A percentile compares a stretch with the other conserved stretches of the same genome.
Evolutionary conservation across 805 yeast species (phyloP).

Genomic region (Candida piceae): DNA sequence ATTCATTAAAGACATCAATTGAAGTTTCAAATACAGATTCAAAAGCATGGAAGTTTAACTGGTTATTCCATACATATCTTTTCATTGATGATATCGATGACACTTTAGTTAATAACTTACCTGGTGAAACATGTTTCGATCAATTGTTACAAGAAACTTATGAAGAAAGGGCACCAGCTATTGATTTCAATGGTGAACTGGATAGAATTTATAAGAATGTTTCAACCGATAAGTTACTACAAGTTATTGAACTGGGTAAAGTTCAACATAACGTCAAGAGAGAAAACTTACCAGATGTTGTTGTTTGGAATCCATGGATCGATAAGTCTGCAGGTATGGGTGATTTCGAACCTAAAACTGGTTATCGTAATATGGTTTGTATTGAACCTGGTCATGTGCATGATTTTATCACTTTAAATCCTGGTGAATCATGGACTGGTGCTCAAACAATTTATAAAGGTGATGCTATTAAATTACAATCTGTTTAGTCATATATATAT

Average conservation of each 20-base stretch:
- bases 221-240: slow-evolving; percentile 47
- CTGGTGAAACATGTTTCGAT: slow-evolving; percentile 69
- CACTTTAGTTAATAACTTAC: slow-evolving; percentile 69
- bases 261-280: slow-evolving; percentile 67
- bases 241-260: slow-evolving; percentile 65
- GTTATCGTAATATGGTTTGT: slow-evolving; percentile 85
- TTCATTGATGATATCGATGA: slow-evolving; percentile 73
- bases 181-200: slow-evolving; percentile 68
- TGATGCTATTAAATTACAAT: slow-evolving; percentile 59
- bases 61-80: slow-evolving; percentile 92
- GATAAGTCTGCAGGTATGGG: slow-evolving; percentile 76
- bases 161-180: slow-evolving; percentile 68
- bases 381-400: slow-evolving; percentile 90
- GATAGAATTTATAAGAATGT: slow-evolving; percentile 79
- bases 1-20: slow-evolving; percentile 59
- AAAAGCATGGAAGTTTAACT: slow-evolving; percentile 74
- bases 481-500: no score
- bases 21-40: slow-evolving; percentile 71
- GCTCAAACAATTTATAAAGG: slow-evolving; percentile 54
- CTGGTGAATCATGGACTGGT: slow-evolving; percentile 77
- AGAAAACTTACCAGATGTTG: slow-evolving; percentile 54
- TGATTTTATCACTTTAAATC: slow-evolving; percentile 54
- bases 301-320: slow-evolving; percentile 98
- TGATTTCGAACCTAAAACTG: slow-evolving; percentile 83
- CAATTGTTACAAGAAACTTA: slow-evolving; percentile 63